These are phyloP conservation scores for Spiraea crenata DNA, from an alignment of 331 rosid species.

Conservation along the genomic window DNA sequence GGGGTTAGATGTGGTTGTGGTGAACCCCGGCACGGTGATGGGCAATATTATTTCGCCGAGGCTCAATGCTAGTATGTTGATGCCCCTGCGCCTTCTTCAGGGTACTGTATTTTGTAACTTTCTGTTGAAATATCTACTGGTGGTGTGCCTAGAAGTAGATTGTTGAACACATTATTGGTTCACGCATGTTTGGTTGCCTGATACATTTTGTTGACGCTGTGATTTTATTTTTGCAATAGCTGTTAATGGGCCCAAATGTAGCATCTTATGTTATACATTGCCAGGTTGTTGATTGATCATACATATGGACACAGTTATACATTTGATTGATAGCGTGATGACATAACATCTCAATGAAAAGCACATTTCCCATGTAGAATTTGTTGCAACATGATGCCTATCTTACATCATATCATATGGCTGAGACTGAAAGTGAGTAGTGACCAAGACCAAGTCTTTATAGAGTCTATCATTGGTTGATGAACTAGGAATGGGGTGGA, in stretches of 20 bases:
- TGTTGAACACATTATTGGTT: background rate
- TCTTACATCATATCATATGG: too few species aligned
- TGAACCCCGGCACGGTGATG: slow-evolving; percentile 89
- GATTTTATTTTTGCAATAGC: too few species aligned
- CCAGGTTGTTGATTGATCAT: background rate
- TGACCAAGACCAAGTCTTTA: background rate
- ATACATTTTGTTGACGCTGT: too few species aligned
- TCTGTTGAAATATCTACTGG: background rate
- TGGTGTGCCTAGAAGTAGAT: background rate
- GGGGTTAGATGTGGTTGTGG: slow-evolving; percentile 82
- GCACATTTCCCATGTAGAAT: background rate
- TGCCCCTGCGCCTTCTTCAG: slow-evolving; percentile 65
- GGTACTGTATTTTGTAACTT: slow-evolving; percentile 36
- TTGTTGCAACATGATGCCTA: background rate
- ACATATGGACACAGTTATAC: background rate
- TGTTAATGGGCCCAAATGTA: too few species aligned
- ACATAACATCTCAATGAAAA: background rate
- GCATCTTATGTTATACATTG: background rate
- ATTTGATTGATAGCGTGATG: background rate
- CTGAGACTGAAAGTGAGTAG: background rate
- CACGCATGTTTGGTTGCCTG: too few species aligned
- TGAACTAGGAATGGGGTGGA: background rate
- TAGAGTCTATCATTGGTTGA: background rate
- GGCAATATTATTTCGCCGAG: slow-evolving; percentile 72
- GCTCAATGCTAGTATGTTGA: slow-evolving; percentile 74